Base-by-base conservation (phyloP, 163 green algal species). In the Scenedesmus sp. region DNA sequence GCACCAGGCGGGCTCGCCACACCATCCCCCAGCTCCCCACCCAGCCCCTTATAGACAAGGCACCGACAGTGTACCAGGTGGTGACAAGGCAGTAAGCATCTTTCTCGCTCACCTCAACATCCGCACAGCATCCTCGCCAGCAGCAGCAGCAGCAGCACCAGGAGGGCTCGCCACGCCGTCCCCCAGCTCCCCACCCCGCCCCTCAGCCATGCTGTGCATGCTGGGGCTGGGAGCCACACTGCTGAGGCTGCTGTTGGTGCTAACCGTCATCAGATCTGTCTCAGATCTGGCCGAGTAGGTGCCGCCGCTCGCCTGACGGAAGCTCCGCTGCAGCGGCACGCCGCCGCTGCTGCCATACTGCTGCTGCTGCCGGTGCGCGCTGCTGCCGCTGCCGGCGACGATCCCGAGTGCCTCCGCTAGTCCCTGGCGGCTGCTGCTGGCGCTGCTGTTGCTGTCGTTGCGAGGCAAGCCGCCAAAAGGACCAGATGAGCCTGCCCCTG, bases 231-330 rank as follows among this genome's bases (percentile, higher is more conserved):
- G 54, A 10, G 89, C 76, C 0, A 15, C 59, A 26, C 89, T 92
- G 55, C 54, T 89, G 55, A 90, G 7, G 89, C 89, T 92, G 81
- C 89, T 92, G 82, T 54, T 85, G 56, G 66, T 60, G 59, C 81
- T 89, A 5, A 92, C 70, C 20, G 82, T 83, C n/a, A 54, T 55
- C 52, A 92, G 74, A 46, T 92, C 89, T 0, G 83, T 57, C 57
- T 92, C 89, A 52, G 82, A 90, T 8, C 83, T 46, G 2, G 5
- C 55, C 6, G 16, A 62, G 66, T 91, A 84, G 15, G 20, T 79
- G 70, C 70, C 70, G 0, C 23, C 70, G 6, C 89, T 74, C 6
- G 5, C 1, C 67, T 76, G 82, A 18, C 82, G 12, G 46, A 73
- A 23, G 77, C 57, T 79, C 13, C 60, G 57, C 23, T 56, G 62